These are phyloP conservation scores for Anthracocystis panici-leucophaei DNA, from an alignment of 1,284 basidiomycete genomes.

Conservation along the genomic window DNA sequence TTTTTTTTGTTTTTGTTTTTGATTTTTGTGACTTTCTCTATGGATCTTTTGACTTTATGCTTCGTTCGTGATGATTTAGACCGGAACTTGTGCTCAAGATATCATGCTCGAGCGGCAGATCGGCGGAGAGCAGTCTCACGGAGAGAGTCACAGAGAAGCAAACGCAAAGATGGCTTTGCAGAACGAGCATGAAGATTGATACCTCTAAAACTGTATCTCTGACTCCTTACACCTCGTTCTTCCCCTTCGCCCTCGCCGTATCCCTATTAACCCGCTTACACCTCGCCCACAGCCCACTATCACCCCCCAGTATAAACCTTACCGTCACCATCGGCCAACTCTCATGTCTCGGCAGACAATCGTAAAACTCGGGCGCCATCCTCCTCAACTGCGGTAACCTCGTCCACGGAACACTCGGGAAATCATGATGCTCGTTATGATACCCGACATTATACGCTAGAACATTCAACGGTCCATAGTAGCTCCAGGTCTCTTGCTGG, in stretches of 20 bases:
- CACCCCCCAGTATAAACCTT: constrained; percentile 84
- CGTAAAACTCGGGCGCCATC: constrained; percentile 93
- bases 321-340: constrained; percentile 95
- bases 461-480: constrained; percentile 91
- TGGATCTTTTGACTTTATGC: too few relatives aligned
- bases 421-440: constrained; percentile 99
- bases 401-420: constrained; percentile 95
- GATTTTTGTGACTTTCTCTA: too few relatives aligned
- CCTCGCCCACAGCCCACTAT: constrained; percentile 62
- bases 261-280: constrained; percentile 55
- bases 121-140: too few relatives aligned
- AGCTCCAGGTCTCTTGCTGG: constrained; percentile 93
- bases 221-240: neutral
- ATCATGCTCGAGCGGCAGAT: too few relatives aligned
- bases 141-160: too few relatives aligned
- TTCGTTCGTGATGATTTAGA: too few relatives aligned
- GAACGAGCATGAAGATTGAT: neutral
- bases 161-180: neutral
- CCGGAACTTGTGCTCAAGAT: too few relatives aligned
- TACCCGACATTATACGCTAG: constrained; percentile 98
- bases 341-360: constrained; percentile 84
- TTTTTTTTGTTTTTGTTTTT: too few relatives aligned
- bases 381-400: constrained; percentile 84
- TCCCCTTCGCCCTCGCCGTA: neutral
- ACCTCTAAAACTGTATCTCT: neutral